phyloP scores from a whole-genome alignment of 2,329 filamentous ascomycete genomes.

The Thermothelomyces thermophilus region DNA sequence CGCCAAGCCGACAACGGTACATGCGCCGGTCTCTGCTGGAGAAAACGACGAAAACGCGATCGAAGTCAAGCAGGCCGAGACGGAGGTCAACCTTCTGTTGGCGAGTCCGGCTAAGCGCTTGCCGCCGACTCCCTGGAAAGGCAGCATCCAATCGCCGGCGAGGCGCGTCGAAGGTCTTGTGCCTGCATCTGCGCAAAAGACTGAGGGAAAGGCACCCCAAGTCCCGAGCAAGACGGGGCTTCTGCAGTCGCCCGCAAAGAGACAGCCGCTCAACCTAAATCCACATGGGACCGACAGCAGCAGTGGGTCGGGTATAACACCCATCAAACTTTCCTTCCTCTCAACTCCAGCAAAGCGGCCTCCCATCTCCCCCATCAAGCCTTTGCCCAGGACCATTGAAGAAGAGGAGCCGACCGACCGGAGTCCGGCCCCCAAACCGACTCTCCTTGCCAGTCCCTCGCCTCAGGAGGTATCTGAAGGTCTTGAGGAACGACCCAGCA shows the following conservation, averaged over 20 bases:
- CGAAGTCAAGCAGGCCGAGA: conserved; percentile 32
- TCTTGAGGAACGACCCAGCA: neutral
- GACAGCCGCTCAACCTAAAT: conserved; percentile 41
- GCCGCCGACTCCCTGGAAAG: conserved; percentile 47
- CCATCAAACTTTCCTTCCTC: conserved; percentile 42
- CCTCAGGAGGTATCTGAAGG: conserved; percentile 1
- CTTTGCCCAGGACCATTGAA: conserved; percentile 14
- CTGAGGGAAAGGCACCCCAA: conserved; percentile 25
- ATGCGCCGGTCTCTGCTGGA: neutral
- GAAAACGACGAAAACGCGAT: conserved; percentile 24
- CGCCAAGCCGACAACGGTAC: conserved; percentile 28
- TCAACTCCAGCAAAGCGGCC: conserved; percentile 35
- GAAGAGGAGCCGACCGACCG: conserved; percentile 14
- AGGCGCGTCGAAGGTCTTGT: conserved; percentile 43
- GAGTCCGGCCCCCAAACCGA: conserved; percentile 33
- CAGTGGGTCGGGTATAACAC: conserved; percentile 30
- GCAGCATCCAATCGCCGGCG: conserved; percentile 50
- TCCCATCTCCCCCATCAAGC: conserved; percentile 21
- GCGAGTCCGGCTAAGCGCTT: conserved; percentile 51
- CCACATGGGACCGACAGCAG: conserved; percentile 28
- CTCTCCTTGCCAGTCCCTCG: conserved; percentile 26
- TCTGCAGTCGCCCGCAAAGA: conserved; percentile 46
- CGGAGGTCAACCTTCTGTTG: conserved; percentile 33
- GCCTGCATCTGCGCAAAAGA: conserved; percentile 23
- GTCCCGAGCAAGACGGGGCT: conserved; percentile 37